Conservation (phyloP, 75 land plant species). For the Selaginella tamariscina region DNA sequence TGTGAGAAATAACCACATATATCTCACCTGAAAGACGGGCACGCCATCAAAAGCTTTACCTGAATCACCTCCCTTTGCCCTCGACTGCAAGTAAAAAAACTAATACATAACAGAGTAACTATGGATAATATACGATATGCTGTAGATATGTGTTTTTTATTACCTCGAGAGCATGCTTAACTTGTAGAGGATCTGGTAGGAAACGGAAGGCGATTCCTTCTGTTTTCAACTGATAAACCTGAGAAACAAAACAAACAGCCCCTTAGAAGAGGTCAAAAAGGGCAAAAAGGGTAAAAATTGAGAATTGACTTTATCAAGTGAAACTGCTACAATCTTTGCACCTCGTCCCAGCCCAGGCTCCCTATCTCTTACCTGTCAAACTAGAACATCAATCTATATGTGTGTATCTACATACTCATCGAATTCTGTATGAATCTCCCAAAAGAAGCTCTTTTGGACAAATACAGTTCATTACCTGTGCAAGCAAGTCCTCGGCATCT, state of each 20-base stretch:
- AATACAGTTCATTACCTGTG: too few relatives aligned
- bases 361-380: slow-evolving; percentile 49
- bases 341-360: slow-evolving; percentile 53
- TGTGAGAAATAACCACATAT: slow-evolving; percentile 1
- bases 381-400: slow-evolving; percentile 9
- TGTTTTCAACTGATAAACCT: slow-evolving; percentile 88
- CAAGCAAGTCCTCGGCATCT: slow-evolving; percentile 78
- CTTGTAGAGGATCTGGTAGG: slow-evolving; percentile 86
- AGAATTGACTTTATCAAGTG: slow-evolving; percentile 62
- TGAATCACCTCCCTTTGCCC: slow-evolving; percentile 46
- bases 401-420: too few relatives aligned
- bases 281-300: slow-evolving; percentile 3
- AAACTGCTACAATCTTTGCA: slow-evolving; percentile 67
- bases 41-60: slow-evolving; percentile 84
- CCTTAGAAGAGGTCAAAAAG: background rate
- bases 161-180: slow-evolving; percentile 83
- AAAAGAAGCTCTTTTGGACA: too few relatives aligned
- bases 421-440: too few relatives aligned
- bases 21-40: slow-evolving; percentile 87
- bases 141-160: slow-evolving; percentile 6
- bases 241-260: slow-evolving; percentile 6
- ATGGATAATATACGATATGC: background rate
- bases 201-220: slow-evolving; percentile 97
- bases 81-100: slow-evolving; percentile 20
- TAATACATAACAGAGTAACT: background rate